Conservation (phyloP, 768 basidiomycete genomes). For the Strobilomyces echinocephalus region DNA sequence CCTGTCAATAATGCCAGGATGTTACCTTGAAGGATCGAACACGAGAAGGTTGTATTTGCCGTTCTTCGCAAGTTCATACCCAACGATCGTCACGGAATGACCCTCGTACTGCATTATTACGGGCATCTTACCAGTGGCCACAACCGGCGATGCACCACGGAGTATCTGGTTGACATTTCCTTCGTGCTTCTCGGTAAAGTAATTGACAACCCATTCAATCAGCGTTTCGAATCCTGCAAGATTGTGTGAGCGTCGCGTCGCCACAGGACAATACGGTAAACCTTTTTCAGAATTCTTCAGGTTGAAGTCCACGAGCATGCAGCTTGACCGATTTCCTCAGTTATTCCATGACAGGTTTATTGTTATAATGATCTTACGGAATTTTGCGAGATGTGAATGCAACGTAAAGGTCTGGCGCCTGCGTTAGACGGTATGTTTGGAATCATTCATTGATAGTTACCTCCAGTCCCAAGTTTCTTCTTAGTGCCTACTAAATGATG, state of each 20-base stretch:
- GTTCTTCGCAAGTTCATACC: constrained; percentile 64
- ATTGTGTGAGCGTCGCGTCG: background rate
- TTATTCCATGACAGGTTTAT: background rate
- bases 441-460: constrained; percentile 32
- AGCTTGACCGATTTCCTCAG: constrained; percentile 32
- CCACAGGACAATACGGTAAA: constrained; percentile 18
- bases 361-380: constrained; percentile 51
- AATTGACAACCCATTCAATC: constrained; percentile 68
- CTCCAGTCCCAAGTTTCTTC: constrained; percentile 81
- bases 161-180: constrained; percentile 50
- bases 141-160: constrained; percentile 46
- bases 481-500: constrained; percentile 47
- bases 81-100: constrained; percentile 84
- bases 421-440: background rate
- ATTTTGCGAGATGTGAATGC: constrained; percentile 77
- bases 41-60: constrained; percentile 60
- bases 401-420: constrained; percentile 59
- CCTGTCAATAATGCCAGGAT: constrained; percentile 4
- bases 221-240: constrained; percentile 43
- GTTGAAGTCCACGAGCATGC: constrained; percentile 64
- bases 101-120: constrained; percentile 78
- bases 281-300: constrained; percentile 41
- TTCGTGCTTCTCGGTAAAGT: constrained; percentile 49
- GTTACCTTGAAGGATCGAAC: constrained; percentile 74
- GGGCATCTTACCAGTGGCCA: constrained; percentile 65